phyloP scores from a whole-genome alignment of 2,329 filamentous ascomycete genomes.

The Ciborinia camelliae region DNA sequence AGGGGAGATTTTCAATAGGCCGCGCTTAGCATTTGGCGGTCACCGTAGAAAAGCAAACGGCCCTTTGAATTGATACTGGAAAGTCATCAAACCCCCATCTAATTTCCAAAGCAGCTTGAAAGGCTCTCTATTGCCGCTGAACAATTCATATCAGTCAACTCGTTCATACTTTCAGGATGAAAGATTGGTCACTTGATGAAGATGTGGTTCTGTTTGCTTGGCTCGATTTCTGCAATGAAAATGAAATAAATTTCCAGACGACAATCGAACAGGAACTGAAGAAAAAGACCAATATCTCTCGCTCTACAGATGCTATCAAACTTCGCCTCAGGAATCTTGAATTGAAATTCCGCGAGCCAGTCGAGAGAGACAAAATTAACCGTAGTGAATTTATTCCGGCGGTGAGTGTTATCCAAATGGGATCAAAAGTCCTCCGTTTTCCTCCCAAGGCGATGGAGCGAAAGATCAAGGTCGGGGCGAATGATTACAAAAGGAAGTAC shows the following conservation, averaged over 20 bases:
- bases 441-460: neutral
- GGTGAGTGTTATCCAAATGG: neutral
- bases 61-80: no score
- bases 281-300: neutral
- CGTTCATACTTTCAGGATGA: neutral
- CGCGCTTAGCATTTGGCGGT: neutral
- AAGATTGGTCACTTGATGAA: neutral
- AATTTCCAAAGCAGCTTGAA: neutral
- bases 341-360: neutral
- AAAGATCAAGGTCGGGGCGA: neutral
- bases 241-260: neutral
- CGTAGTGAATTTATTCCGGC: neutral
- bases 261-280: neutral
- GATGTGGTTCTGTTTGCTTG: slow-evolving; percentile 13
- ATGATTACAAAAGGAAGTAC: neutral
- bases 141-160: no score
- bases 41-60: neutral
- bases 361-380: neutral
- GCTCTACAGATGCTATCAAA: neutral
- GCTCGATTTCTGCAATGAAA: slow-evolving; percentile 16
- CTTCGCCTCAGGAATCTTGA: neutral
- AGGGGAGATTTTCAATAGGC: neutral
- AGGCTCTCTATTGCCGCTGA: neutral
- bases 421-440: no score
- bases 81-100: neutral